Evolutionary conservation across 768 basidiomycete genomes (phyloP).

Genomic region (Galerina marginata): DNA sequence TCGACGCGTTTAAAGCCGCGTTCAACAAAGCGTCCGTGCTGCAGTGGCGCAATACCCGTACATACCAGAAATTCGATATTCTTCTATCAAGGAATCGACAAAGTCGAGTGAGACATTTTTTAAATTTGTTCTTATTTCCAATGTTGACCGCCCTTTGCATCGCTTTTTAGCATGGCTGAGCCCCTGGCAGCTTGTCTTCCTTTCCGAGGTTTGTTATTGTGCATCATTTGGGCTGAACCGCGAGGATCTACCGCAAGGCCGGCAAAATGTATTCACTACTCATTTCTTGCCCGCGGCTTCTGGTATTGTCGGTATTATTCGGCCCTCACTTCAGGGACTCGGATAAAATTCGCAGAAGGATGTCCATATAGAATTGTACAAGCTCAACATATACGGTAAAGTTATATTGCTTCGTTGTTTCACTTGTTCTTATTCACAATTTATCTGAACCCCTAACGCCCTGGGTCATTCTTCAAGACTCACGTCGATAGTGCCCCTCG

Average conservation of each 20-base stretch:
- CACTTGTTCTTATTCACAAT: too few species aligned
- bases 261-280: slow-evolving; percentile 33
- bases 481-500: slow-evolving; percentile 50
- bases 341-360: slow-evolving; percentile 19
- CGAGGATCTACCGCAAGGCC: slow-evolving; percentile 36
- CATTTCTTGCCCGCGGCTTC: slow-evolving; percentile 29
- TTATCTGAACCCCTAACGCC: slow-evolving; percentile 20
- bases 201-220: slow-evolving; percentile 27
- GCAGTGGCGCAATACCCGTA: not conserved
- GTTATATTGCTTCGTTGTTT: not conserved
- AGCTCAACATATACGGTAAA: slow-evolving; percentile 52
- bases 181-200: slow-evolving; percentile 16
- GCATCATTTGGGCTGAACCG: slow-evolving; percentile 34
- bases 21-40: not conserved
- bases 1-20: not conserved
- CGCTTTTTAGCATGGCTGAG: not conserved
- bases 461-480: slow-evolving; percentile 49
- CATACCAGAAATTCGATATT: not conserved
- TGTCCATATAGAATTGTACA: slow-evolving; percentile 44
- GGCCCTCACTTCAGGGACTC: slow-evolving; percentile 20
- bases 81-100: not conserved
- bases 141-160: not conserved
- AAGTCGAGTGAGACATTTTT: not conserved
- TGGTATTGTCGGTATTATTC: slow-evolving; percentile 33
- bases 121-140: not conserved